Base-by-base conservation (phyloP, 148 eudicot genomes). In the Polygonum maritimum region DNA sequence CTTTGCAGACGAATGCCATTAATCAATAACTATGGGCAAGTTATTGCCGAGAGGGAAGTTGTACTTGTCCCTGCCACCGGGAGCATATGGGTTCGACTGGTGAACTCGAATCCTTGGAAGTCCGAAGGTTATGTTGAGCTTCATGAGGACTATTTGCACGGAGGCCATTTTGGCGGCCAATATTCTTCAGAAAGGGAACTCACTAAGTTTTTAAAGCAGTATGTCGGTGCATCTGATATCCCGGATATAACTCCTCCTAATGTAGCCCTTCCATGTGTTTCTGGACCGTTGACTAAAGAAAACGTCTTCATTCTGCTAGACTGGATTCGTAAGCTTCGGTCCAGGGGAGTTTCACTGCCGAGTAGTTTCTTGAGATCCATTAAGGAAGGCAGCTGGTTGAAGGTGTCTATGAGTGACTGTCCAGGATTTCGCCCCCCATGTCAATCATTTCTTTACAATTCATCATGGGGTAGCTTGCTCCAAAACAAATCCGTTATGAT, bases 101-200 rank as follows among this genome's bases (percentile, higher is more conserved):
- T 87, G n/a, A 88, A 89, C 63, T 83, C 88, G 36, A 86, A 87
- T 80, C 87, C 86, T 7, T 91, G 93, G 93, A 79, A 70, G 51
- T 14, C 49, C 15, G 81, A 80, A 15, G 81, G 80, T 21, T 87
- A 75, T 77, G 76, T 86, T 71, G 91, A 84, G 81, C 79, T 89
- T 35, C 83, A 84, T 7, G 88, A 86, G 76, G 85, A 89, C 12
- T 91, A 91, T 80, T 21, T 85, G 65, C 57, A 11, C 74, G 74
- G 80, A 39, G 82, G 82, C 19, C 38, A 33, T 3, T 82, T 79
- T 70, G 87, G 83, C 60, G 86, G 84, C 63, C 77, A 71, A 5
- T 33, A 1, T 48, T 79, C 86, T 6, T 75, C 79, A 0, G 74
- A 55, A 5, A 77, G 81, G 71, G 75, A 77, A 65, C 78, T 88